Conservation (phyloP, 805 yeast species). For the Candida cerambycidarum region DNA sequence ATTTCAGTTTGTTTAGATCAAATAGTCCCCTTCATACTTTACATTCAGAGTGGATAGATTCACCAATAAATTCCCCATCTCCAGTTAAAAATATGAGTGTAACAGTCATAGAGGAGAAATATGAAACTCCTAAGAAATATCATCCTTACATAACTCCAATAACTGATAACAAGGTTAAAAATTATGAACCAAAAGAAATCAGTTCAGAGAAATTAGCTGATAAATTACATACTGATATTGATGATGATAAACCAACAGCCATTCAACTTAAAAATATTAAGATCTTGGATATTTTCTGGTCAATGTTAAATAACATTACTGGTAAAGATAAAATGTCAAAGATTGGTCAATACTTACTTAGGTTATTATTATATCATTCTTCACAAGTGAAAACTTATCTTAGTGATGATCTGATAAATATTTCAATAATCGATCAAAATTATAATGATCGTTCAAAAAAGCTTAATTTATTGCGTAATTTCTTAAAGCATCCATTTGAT, state of each 20-base stretch:
- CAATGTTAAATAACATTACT: conserved; percentile 48
- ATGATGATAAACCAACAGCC: conserved; percentile 4
- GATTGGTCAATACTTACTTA: conserved; percentile 56
- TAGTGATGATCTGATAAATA: conserved; percentile 35
- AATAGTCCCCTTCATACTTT: conserved; percentile 15
- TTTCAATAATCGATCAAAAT: conserved; percentile 26
- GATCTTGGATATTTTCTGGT: conserved; percentile 46
- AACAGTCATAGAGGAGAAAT: conserved; percentile 13
- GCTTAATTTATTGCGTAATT: conserved; percentile 33
- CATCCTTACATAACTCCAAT: conserved; percentile 16
- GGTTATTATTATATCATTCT: conserved; percentile 51
- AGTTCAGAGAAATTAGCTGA: conserved; percentile 6
- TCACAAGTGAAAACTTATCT: conserved; percentile 34
- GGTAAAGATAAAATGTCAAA: conserved; percentile 77
- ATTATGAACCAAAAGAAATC: conserved; percentile 9
- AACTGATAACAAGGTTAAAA: conserved; percentile 9
- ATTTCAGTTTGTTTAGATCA: conserved; percentile 6
- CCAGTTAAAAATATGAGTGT: conserved; percentile 16
- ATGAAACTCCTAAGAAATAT: conserved; percentile 14
- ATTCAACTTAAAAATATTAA: conserved; percentile 1
- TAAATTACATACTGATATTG: conserved; percentile 1
- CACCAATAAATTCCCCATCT: conserved; percentile 17
- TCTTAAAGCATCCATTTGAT: conserved; percentile 35
- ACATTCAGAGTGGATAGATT: conserved; percentile 29
- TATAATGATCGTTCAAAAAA: conserved; percentile 34